These are phyloP conservation scores for Syncephalastrum sp. DNA, from an alignment of 371 early-diverging fungal species.

Conservation along the genomic window DNA sequence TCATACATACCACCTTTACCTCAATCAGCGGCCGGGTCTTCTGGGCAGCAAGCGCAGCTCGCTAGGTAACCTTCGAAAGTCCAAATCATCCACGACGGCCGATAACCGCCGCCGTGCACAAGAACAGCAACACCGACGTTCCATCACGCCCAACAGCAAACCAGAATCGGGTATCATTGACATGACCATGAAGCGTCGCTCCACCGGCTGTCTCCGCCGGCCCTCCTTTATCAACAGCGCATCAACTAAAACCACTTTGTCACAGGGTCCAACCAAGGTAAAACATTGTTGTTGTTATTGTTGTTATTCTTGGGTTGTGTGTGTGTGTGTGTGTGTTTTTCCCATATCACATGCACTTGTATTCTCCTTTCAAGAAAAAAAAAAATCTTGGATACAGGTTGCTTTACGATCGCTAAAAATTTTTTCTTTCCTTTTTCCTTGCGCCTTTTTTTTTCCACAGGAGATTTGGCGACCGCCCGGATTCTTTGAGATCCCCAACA, in stretches of 20 bases:
- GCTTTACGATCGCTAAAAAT: too few species aligned
- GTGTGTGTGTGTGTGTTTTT: too few species aligned
- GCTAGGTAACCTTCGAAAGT: slow-evolving; percentile 32
- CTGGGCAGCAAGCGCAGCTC: slow-evolving; percentile 34
- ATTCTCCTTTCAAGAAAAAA: too few species aligned
- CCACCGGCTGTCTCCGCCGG: slow-evolving; percentile 38
- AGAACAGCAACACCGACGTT: slow-evolving; percentile 7
- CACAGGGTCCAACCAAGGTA: slow-evolving; percentile 3
- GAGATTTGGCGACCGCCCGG: slow-evolving; percentile 50
- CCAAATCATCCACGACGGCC: slow-evolving; percentile 39
- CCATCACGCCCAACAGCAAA: too few species aligned
- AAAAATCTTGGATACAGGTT: too few species aligned
- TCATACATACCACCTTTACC: background rate
- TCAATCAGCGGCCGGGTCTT: slow-evolving; percentile 13
- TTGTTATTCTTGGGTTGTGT: too few species aligned
- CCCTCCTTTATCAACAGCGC: slow-evolving; percentile 13
- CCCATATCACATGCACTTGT: too few species aligned
- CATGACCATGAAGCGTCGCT: slow-evolving; percentile 40
- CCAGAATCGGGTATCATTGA: slow-evolving; percentile 3
- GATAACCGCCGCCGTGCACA: slow-evolving; percentile 18
- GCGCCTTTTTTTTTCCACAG: slow-evolving; percentile 7
- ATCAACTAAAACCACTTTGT: background rate
- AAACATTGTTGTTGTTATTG: background rate
- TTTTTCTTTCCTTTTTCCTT: background rate
- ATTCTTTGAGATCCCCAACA: slow-evolving; percentile 47